Base-by-base conservation (phyloP, 2,329 filamentous ascomycete genomes). In the Aspergillus uvarum region DNA sequence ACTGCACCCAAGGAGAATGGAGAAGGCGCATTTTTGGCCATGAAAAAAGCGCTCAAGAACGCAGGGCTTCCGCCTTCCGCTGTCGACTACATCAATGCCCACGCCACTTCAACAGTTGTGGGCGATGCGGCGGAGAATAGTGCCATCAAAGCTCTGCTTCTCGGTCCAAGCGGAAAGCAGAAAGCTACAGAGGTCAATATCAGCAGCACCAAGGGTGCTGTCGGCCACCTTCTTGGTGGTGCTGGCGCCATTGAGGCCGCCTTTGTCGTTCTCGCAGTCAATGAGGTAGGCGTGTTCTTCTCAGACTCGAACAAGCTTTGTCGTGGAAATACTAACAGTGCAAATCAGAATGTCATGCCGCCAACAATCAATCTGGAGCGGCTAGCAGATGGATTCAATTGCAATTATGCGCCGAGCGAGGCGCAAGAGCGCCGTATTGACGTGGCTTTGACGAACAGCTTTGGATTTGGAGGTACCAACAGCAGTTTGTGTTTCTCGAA, bases 401-500 rank as follows among this genome's bases (percentile, higher is more conserved):
- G 94, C 79, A 97, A 98, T 72, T 94, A 97, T 74, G 87, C 96
- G 3, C 86, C 92, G 0, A 81, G 87, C 4, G 72, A 80, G 50
- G 83, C 92, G 0, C 93, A 97, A 75, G 76, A 89, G 55, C 87
- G 86, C 65, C 73, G 81, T 2, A 85, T 98, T 11, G 79, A 86
- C 59, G 88, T 94, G 22, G 91, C 90, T 5, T 69, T 99, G 59
- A 95, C 91, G 3, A 99, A 99, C 71, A 98, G 94, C 73, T 99
- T 99, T 78, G 95, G 95, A 0, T 99, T 99, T 79, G 95, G 95
- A 11, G 95, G 95, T 16, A 98, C 94, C 1, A 99, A 99, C 78
- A 93, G 94, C 47, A 92, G 87, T 56, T 79, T 99, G 42, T 92
- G 92, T 55, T 94, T 98, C 69, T 67, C 73, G 5, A 70, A 66